Conservation (phyloP, 2,329 filamentous ascomycete genomes). For the Apiospora kogelbergensis region DNA sequence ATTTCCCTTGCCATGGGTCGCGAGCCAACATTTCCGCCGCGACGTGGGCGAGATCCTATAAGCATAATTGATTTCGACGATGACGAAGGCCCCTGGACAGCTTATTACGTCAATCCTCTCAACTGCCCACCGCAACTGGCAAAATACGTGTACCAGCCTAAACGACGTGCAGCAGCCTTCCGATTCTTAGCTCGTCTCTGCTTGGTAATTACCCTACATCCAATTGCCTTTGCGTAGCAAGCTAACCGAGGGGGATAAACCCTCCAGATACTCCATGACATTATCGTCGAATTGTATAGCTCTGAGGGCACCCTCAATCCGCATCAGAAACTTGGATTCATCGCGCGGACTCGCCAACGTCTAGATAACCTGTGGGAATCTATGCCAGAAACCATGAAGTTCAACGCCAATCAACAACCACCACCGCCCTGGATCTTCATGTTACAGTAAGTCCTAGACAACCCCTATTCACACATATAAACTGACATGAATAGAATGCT, state of each 20-base stretch:
- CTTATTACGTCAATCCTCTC: not conserved
- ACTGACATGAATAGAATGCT: not conserved
- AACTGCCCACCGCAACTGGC: not conserved
- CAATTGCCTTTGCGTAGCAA: not conserved
- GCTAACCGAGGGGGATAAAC: not conserved
- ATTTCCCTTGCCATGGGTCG: constrained; percentile 4
- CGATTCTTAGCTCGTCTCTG: not conserved
- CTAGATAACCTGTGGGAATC: not conserved
- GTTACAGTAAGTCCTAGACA: not conserved
- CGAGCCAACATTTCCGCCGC: constrained; percentile 1
- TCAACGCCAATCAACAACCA: not conserved
- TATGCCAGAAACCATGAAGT: not conserved
- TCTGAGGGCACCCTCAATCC: not conserved
- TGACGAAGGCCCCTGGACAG: not conserved
- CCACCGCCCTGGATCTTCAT: constrained; percentile 6
- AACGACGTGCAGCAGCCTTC: not conserved
- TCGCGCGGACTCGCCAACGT: not conserved
- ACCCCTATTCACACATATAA: not conserved
- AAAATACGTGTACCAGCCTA: not conserved
- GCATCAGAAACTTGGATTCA: not conserved
- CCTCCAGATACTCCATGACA: not conserved
- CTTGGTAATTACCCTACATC: not conserved
- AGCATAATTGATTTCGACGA: constrained; percentile 2
- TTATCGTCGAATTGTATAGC: constrained; percentile 1
- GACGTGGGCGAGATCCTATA: not conserved